phyloP scores from a whole-genome alignment of 106 monocot species.

The Allium fistulosum region DNA sequence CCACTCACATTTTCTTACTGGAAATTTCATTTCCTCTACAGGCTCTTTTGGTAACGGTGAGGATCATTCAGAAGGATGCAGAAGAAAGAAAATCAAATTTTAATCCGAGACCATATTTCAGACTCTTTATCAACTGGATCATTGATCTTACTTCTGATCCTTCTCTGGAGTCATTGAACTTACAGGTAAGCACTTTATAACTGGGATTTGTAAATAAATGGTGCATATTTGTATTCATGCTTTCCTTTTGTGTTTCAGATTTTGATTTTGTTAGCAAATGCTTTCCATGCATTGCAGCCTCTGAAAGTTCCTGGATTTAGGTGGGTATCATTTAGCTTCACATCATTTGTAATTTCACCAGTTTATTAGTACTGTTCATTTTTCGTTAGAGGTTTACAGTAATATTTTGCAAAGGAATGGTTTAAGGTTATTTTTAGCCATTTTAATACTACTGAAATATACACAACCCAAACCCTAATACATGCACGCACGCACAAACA shows the following conservation, averaged over 20 bases:
- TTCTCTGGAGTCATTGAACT: slow-evolving; percentile 48
- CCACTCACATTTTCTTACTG: background rate
- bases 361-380: background rate
- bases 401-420: too few species aligned
- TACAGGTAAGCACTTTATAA: slow-evolving; percentile 37
- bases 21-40: slow-evolving; percentile 10
- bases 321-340: slow-evolving; percentile 20
- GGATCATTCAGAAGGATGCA: slow-evolving; percentile 66
- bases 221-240: background rate
- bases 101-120: slow-evolving; percentile 89
- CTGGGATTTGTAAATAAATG: background rate
- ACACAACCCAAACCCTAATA: too few species aligned
- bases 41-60: slow-evolving; percentile 55
- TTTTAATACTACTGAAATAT: too few species aligned
- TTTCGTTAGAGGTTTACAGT: background rate
- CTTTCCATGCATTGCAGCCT: slow-evolving; percentile 87
- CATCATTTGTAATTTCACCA: too few species aligned
- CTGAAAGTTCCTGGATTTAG: slow-evolving; percentile 82
- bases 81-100: slow-evolving; percentile 83
- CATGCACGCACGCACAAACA: too few species aligned
- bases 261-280: slow-evolving; percentile 79
- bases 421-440: too few species aligned
- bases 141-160: slow-evolving; percentile 68
- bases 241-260: slow-evolving; percentile 39
- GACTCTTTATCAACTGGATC: slow-evolving; percentile 83